These are phyloP conservation scores for Pleurotus platypus DNA, from an alignment of 768 basidiomycete genomes.

Conservation along the genomic window DNA sequence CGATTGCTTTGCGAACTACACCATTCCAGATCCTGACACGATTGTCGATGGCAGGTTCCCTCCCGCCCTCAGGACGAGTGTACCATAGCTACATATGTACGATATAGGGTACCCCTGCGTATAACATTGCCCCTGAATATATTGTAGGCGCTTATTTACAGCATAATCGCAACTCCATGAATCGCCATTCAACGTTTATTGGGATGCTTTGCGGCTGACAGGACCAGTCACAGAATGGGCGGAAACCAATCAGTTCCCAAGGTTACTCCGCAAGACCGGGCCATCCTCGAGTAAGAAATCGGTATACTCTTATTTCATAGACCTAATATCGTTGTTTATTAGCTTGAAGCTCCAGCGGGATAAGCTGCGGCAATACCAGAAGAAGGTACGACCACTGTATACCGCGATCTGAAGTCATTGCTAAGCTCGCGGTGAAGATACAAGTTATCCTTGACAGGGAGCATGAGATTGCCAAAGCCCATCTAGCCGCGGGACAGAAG, in stretches of 20 bases:
- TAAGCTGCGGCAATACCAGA: slow-evolving; percentile 94
- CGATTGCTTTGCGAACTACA: slow-evolving; percentile 56
- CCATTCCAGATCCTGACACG: slow-evolving; percentile 33
- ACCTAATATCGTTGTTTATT: slow-evolving; percentile 9
- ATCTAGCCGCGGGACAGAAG: slow-evolving; percentile 79
- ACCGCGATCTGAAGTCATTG: not conserved
- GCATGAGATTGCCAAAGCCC: slow-evolving; percentile 81
- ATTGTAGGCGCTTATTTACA: too few relatives aligned
- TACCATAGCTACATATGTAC: slow-evolving; percentile 24
- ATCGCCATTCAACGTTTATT: too few relatives aligned
- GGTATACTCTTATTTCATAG: not conserved
- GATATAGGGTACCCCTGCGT: too few relatives aligned
- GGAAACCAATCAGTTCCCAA: slow-evolving; percentile 74
- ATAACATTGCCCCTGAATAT: too few relatives aligned
- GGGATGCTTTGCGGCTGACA: too few relatives aligned
- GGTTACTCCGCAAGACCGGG: slow-evolving; percentile 90
- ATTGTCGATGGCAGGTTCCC: slow-evolving; percentile 35
- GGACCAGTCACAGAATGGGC: slow-evolving; percentile 46
- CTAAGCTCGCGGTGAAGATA: slow-evolving; percentile 48
- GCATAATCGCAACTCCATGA: too few relatives aligned
- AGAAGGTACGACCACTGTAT: slow-evolving; percentile 53
- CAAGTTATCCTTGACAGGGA: slow-evolving; percentile 85
- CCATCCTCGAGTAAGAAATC: slow-evolving; percentile 85
- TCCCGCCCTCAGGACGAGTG: not conserved
- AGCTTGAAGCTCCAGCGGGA: slow-evolving; percentile 96